Base-by-base conservation (phyloP, 805 yeast genomes). In the Starmerella bombicola region DNA sequence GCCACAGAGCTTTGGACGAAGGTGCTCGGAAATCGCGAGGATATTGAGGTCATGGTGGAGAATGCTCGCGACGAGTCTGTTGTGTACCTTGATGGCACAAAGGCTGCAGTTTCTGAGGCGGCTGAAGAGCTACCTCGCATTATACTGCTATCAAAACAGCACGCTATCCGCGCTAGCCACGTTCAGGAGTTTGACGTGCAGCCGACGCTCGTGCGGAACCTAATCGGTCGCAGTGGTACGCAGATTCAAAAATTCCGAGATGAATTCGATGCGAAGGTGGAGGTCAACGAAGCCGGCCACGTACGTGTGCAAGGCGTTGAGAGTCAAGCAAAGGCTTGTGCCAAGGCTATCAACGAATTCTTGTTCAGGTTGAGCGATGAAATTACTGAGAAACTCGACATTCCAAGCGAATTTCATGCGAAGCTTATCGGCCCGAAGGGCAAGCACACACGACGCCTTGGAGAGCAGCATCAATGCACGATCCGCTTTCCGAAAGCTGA, bases 181-280 rank as follows among this genome's bases (percentile, higher is more conserved):
- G 55, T 70, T 15, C 63, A 71, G 16, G 61, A 63, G 30, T 56
- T 78, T 39, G 67, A 66, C 23, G 76, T 84, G 56, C 93, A 95
- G 47, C 61, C 75, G 2, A 63, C 68, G 38, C 72, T 75, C 35
- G 65, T 88, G 45, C 71, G 91, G 22, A 76, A 91, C 62, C 68
- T 93, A 40, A 84, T 91, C 60, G 99, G 99, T 51, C 80, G 79
- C 57, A 80, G 74, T 46, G 98, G 99, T 41, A 64, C 82, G 32
- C 74, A 76, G 56, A 63, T 91, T 55, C 72, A 73, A 51, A 65
- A 72, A 37, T 59, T 84, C 45, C 70, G 80, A 48, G 82, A 80
- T 8, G 79, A 80, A 54, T 83, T 68, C 53, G 83, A 77, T 35
- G 83, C 81, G 50, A 71, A 70, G 51, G 69, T 91, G 47, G 94